These are phyloP conservation scores for Backusella circina DNA, from an alignment of 192 early-diverging fungal genomes.

Conservation along the genomic window DNA sequence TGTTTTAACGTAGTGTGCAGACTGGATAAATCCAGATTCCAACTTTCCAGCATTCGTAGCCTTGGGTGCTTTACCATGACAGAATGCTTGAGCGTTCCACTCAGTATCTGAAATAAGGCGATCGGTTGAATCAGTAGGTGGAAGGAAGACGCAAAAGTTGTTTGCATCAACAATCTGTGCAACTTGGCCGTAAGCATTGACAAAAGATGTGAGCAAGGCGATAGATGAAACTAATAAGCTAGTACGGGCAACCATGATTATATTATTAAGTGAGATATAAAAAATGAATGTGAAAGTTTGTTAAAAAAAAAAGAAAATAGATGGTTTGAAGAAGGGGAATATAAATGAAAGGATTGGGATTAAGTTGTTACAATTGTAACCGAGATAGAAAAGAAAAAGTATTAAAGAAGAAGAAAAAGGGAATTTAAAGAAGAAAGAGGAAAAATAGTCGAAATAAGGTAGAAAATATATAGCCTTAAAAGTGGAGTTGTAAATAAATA, in stretches of 20 bases:
- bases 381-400: not conserved
- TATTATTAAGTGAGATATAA: not conserved
- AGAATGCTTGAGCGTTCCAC: slow-evolving; percentile 41
- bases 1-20: slow-evolving; percentile 37
- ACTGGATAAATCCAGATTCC: slow-evolving; percentile 41
- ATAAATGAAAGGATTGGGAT: not conserved
- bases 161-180: slow-evolving; percentile 29
- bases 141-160: slow-evolving; percentile 40
- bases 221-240: slow-evolving; percentile 8
- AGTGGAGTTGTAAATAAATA: slow-evolving; percentile 2
- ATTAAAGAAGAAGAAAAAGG: not conserved
- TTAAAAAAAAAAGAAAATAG: not conserved
- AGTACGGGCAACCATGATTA: slow-evolving; percentile 2
- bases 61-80: slow-evolving; percentile 26
- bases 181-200: slow-evolving; percentile 11
- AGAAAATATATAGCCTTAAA: not conserved
- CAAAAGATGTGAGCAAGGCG: not conserved
- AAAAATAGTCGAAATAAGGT: not conserved
- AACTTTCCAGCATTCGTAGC: slow-evolving; percentile 36
- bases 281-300: not conserved
- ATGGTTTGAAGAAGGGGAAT: not conserved
- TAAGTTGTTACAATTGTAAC: not conserved
- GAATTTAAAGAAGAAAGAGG: not conserved
- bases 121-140: slow-evolving; percentile 34
- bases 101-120: slow-evolving; percentile 42